Conservation (phyloP, 345 rosid genomes). For the Camelina hispida region DNA sequence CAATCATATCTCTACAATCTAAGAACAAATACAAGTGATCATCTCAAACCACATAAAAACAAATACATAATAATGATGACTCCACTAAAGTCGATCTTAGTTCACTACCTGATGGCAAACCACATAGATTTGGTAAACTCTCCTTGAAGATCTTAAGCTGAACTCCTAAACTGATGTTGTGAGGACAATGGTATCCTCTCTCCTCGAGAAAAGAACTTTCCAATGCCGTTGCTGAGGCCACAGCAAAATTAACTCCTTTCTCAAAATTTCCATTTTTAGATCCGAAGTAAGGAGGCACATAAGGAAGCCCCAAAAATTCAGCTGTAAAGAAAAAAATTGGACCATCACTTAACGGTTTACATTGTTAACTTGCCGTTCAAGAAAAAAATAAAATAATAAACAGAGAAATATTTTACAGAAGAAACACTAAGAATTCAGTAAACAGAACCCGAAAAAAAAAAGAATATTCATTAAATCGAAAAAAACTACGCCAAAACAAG, state of each 20-base stretch:
- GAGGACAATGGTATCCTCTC: constrained; percentile 31
- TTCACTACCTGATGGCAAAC: constrained; percentile 40
- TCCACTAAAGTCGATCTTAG: background rate
- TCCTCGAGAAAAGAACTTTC: constrained; percentile 32
- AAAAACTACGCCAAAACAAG: too few relatives aligned
- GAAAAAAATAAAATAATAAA: too few relatives aligned
- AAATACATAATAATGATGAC: background rate
- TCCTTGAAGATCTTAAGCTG: constrained; percentile 51
- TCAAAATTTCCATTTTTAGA: too few relatives aligned
- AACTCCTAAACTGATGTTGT: constrained; percentile 42
- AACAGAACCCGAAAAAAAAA: too few relatives aligned
- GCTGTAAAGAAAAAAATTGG: constrained; percentile 40
- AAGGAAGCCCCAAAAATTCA: constrained; percentile 37
- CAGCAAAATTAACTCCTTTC: constrained; percentile 33
- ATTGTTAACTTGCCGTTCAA: too few relatives aligned
- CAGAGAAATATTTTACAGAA: background rate
- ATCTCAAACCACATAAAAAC: background rate
- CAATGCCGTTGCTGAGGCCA: constrained; percentile 55
- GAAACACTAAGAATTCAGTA: too few relatives aligned
- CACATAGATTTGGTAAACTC: constrained; percentile 46
- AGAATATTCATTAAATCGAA: too few relatives aligned
- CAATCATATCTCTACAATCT: too few relatives aligned
- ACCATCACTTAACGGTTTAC: too few relatives aligned
- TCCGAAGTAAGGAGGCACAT: too few relatives aligned
- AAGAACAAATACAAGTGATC: background rate